These are phyloP conservation scores for Solanum acaule DNA, from an alignment of 257 asterid species.

Conservation along the genomic window DNA sequence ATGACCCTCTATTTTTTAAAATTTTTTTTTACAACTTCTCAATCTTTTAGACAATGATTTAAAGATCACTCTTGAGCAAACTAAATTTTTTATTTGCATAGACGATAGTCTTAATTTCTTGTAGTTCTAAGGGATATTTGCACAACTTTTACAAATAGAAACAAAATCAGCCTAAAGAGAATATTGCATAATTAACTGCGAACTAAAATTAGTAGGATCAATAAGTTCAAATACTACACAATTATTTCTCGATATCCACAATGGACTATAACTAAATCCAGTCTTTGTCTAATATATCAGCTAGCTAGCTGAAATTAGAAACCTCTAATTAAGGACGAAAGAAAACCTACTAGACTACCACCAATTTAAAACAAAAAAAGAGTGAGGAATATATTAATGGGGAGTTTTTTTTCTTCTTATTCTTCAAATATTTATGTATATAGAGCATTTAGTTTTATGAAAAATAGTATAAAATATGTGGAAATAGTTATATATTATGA, in stretches of 20 bases:
- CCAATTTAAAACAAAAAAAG: neutral
- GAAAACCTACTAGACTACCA: neutral
- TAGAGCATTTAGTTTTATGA: neutral
- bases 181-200: neutral
- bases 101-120: too few relatives aligned
- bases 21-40: neutral
- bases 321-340: neutral
- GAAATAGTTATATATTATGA: neutral
- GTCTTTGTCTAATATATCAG: neutral
- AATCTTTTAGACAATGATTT: neutral
- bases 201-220: neutral
- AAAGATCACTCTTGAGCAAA: neutral
- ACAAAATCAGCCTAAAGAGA: neutral
- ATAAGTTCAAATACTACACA: too few relatives aligned
- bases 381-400: neutral
- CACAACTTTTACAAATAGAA: neutral
- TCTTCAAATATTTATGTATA: neutral
- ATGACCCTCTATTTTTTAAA: neutral
- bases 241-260: neutral
- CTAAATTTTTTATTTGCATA: neutral
- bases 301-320: neutral
- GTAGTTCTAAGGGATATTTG: neutral
- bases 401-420: neutral
- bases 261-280: rapidly evolving
- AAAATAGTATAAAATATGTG: neutral